Percentiles rank a stretch among this genome's conserved stretches.
Conservation (phyloP, 2,329 filamentous ascomycete genomes). For the Hirsutella thompsonii region DNA sequence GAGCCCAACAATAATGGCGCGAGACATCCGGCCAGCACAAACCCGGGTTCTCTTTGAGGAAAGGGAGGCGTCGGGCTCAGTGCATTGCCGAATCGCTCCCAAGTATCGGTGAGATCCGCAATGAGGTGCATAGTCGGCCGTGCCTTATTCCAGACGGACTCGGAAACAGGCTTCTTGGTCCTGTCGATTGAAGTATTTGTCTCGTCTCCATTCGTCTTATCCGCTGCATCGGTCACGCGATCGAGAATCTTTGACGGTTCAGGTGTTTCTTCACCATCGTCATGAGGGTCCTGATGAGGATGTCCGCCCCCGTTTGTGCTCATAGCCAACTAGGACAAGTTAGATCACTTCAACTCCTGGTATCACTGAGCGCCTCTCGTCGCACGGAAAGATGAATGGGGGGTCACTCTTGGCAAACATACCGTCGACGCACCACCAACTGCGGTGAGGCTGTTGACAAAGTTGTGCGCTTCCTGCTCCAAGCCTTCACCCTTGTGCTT, state of each 20-base stretch:
- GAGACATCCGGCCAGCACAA: constrained; percentile 41
- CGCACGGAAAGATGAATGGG: background rate
- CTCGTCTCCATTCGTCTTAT: constrained; percentile 31
- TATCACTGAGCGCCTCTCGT: background rate
- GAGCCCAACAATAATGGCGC: constrained; percentile 38
- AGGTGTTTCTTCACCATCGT: constrained; percentile 36
- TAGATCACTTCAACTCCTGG: constrained; percentile 24
- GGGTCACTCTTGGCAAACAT: constrained; percentile 9
- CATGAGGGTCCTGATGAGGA: constrained; percentile 48
- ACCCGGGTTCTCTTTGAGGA: constrained; percentile 34
- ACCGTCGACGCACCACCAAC: constrained; percentile 13
- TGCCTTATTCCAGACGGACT: constrained; percentile 65
- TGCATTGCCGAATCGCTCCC: constrained; percentile 39
- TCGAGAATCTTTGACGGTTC: constrained; percentile 27
- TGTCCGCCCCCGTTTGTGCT: constrained; percentile 68
- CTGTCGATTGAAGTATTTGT: constrained; percentile 44
- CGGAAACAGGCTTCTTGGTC: constrained; percentile 66
- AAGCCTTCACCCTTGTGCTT: constrained; percentile 74
- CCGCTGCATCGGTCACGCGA: constrained; percentile 25
- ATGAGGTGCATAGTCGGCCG: constrained; percentile 54
- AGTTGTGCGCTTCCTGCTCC: constrained; percentile 70
- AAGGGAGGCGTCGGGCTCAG: constrained; percentile 54
- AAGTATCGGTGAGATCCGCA: constrained; percentile 33
- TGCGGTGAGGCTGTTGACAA: constrained; percentile 52
- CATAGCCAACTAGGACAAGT: constrained; percentile 44